Evolutionary conservation across 2,329 filamentous ascomycete species (phyloP).

Genomic region (Cladophialophora immunda): DNA sequence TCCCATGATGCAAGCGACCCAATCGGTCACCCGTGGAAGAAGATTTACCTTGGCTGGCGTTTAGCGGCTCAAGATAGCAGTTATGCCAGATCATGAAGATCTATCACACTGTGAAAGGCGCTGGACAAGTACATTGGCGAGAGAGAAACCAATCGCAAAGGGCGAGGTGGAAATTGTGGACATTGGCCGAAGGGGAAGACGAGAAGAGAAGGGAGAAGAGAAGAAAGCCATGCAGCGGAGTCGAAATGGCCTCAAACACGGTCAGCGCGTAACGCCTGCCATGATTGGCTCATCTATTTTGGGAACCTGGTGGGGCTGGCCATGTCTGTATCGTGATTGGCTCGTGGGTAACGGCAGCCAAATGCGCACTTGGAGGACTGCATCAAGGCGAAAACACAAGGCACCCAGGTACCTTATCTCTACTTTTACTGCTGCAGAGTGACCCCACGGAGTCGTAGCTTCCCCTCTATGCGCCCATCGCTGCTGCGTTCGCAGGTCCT

Average conservation of each 20-base stretch:
- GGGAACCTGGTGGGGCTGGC: neutral
- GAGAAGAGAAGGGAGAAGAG: slow-evolving; percentile 10
- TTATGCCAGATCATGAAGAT: slow-evolving; percentile 31
- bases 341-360: neutral
- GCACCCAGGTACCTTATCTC: slow-evolving; percentile 1
- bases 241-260: slow-evolving; percentile 23
- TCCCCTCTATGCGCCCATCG: slow-evolving; percentile 1
- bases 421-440: neutral
- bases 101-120: slow-evolving; percentile 37
- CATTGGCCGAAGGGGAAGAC: slow-evolving; percentile 4
- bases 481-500: neutral
- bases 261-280: slow-evolving; percentile 25
- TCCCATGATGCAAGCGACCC: slow-evolving; percentile 18
- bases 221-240: slow-evolving; percentile 6
- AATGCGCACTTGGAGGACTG: neutral
- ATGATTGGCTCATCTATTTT: slow-evolving; percentile 36
- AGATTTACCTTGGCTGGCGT: slow-evolving; percentile 32
- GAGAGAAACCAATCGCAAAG: slow-evolving; percentile 20
- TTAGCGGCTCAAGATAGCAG: slow-evolving; percentile 37
- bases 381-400: neutral
- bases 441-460: neutral
- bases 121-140: slow-evolving; percentile 22
- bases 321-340: slow-evolving; percentile 14
- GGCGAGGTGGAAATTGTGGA: slow-evolving; percentile 24
- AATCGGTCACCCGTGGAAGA: slow-evolving; percentile 25